A percentile compares a stretch with the other conserved stretches of the same genome.
Conservation (phyloP, 495 filamentous ascomycete genomes). For the Hypoxylon crocopeplum region DNA sequence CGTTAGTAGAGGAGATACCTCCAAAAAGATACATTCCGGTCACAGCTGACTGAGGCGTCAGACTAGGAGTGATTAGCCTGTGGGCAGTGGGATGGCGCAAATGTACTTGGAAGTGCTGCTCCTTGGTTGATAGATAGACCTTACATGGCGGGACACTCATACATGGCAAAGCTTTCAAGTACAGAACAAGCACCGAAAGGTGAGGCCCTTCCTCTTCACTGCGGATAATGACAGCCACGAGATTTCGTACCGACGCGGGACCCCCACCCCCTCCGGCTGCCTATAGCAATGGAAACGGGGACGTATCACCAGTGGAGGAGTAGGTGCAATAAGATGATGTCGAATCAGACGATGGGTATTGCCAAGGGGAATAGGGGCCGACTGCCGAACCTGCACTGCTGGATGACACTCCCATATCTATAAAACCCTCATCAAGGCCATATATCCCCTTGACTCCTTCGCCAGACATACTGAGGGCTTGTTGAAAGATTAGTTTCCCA, state of each 20-base stretch:
- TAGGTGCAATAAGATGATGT: slow-evolving; percentile 11
- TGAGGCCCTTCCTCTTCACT: background rate
- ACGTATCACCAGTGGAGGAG: slow-evolving; percentile 3
- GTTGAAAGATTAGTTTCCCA: slow-evolving; percentile 19
- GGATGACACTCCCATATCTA: background rate
- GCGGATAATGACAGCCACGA: background rate
- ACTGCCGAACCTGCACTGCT: slow-evolving; percentile 1
- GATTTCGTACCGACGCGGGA: too few species aligned
- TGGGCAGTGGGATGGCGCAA: slow-evolving; percentile 18
- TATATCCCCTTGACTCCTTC: background rate
- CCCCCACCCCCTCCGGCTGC: too few species aligned
- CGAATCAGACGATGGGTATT: slow-evolving; percentile 12
- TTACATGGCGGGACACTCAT: slow-evolving; percentile 28
- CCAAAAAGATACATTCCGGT: slow-evolving; percentile 62
- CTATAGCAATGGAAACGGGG: background rate
- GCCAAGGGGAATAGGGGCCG: background rate
- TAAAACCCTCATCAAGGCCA: background rate
- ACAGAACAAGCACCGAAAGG: slow-evolving; percentile 24
- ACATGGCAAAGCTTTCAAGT: slow-evolving; percentile 18
- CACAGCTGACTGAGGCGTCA: slow-evolving; percentile 32
- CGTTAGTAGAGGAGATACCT: slow-evolving; percentile 42
- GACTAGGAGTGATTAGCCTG: slow-evolving; percentile 11
- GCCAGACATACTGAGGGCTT: slow-evolving; percentile 1
- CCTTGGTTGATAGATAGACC: slow-evolving; percentile 15
- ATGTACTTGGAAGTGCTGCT: slow-evolving; percentile 13